These are phyloP conservation scores for Nitzschia putrida DNA, from an alignment of 108 stramenopile genomes.

Conservation along the genomic window DNA sequence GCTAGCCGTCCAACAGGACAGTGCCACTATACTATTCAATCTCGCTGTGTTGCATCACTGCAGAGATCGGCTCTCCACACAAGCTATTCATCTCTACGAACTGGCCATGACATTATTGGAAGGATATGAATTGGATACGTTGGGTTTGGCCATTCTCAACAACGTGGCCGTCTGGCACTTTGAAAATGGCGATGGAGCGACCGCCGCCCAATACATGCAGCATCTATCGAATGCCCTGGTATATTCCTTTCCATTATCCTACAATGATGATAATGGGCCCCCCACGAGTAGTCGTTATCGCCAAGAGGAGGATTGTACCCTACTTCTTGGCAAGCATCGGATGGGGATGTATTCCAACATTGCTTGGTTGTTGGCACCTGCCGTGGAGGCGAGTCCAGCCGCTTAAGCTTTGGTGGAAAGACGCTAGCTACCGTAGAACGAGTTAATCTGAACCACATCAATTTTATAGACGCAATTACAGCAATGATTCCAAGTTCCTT, in stretches of 20 bases:
- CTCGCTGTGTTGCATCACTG: slow-evolving; percentile 23
- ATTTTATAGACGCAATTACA: too few species aligned
- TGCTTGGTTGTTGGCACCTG: slow-evolving; percentile 16
- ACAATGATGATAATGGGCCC: too few species aligned
- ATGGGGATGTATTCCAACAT: slow-evolving; percentile 14
- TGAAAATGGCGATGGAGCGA: slow-evolving; percentile 26
- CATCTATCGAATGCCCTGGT: slow-evolving; percentile 6
- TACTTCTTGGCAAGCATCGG: too few species aligned
- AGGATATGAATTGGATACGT: slow-evolving; percentile 9
- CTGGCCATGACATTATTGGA: slow-evolving; percentile 26
- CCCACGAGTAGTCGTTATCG: too few species aligned
- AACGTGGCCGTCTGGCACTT: slow-evolving; percentile 32
- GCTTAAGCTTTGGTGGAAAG: slow-evolving; percentile 13
- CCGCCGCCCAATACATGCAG: slow-evolving; percentile 10
- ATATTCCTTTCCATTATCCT: too few species aligned
- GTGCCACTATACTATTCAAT: slow-evolving; percentile 26
- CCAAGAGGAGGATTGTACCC: too few species aligned
- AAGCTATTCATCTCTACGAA: slow-evolving; percentile 24
- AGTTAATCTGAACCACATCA: too few species aligned
- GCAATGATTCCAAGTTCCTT: too few species aligned
- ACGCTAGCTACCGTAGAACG: too few species aligned
- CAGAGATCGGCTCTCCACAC: slow-evolving; percentile 13
- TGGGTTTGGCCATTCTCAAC: slow-evolving; percentile 30
- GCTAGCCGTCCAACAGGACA: background rate
- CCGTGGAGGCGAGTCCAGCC: slow-evolving; percentile 27